Evolutionary conservation across 2,329 filamentous ascomycete species (phyloP).

Genomic region (Tothia fuscella): DNA sequence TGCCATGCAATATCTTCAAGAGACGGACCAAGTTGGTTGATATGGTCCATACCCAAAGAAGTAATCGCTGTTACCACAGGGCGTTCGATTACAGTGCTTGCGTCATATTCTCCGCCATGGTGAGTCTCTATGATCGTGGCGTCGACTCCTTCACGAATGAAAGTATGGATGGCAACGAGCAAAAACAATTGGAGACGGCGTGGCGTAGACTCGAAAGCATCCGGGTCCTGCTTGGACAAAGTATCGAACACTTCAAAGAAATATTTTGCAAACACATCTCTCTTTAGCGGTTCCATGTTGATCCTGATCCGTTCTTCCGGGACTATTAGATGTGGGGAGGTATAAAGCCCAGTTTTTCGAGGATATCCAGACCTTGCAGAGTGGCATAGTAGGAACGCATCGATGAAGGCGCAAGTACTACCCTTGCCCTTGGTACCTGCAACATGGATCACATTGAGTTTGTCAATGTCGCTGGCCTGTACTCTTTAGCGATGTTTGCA

Average conservation of each 20-base stretch:
- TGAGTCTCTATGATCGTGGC: slow-evolving; percentile 83
- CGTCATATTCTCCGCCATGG: slow-evolving; percentile 86
- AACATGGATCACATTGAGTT: slow-evolving; percentile 70
- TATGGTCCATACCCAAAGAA: slow-evolving; percentile 76
- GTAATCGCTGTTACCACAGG: slow-evolving; percentile 64
- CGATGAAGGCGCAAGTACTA: slow-evolving; percentile 77
- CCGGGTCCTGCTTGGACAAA: slow-evolving; percentile 18
- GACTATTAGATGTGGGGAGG: slow-evolving; percentile 72
- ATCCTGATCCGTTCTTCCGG: slow-evolving; percentile 78
- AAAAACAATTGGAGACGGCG: slow-evolving; percentile 68
- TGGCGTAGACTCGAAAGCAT: slow-evolving; percentile 49
- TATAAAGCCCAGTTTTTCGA: slow-evolving; percentile 63
- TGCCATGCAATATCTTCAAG: slow-evolving; percentile 82
- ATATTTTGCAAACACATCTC: slow-evolving; percentile 58
- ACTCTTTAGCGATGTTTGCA: background rate
- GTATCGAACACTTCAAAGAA: slow-evolving; percentile 79
- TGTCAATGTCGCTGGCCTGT: slow-evolving; percentile 49
- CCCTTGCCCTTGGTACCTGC: slow-evolving; percentile 97
- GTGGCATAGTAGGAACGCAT: slow-evolving; percentile 55
- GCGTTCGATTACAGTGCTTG: slow-evolving; percentile 69
- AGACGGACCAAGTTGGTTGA: slow-evolving; percentile 64
- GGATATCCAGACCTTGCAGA: slow-evolving; percentile 44
- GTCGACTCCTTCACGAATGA: slow-evolving; percentile 61
- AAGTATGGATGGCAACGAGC: slow-evolving; percentile 67
- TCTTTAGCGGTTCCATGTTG: slow-evolving; percentile 56